Conservation (phyloP, 305 asterid species). For the Fraxinus greggii region DNA sequence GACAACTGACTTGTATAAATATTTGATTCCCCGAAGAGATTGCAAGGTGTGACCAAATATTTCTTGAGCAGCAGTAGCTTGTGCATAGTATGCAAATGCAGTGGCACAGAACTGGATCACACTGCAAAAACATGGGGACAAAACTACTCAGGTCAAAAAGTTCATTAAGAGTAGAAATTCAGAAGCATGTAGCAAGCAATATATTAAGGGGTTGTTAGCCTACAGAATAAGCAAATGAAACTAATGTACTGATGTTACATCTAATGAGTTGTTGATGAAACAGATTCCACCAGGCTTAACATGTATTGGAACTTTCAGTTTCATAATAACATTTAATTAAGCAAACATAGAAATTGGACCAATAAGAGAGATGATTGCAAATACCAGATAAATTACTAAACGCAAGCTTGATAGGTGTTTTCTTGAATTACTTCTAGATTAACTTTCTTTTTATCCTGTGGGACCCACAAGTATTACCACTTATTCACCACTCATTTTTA, state of each 20-base stretch:
- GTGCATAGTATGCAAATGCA: constrained; percentile 93
- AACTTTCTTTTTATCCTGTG: not conserved
- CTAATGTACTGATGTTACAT: not conserved
- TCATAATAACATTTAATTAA: not conserved
- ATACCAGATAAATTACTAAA: not conserved
- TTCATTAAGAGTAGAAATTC: constrained; percentile 13
- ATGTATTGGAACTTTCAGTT: not conserved
- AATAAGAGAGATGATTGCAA: not conserved
- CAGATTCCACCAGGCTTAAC: not conserved
- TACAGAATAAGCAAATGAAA: constrained; percentile 6
- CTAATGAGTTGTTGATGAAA: not conserved
- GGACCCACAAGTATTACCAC: not conserved
- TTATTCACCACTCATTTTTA: not conserved
- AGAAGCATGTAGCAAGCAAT: not conserved
- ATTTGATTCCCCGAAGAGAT: constrained; percentile 96
- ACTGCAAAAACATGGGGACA: constrained; percentile 50
- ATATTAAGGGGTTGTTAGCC: not conserved
- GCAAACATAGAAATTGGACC: not conserved
- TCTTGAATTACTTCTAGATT: no score
- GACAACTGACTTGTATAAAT: constrained; percentile 83
- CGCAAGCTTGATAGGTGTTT: not conserved
- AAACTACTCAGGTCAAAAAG: constrained; percentile 17
- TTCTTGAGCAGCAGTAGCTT: constrained; percentile 99
- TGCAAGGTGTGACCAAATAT: constrained; percentile 95
- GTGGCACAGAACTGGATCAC: constrained; percentile 99